Evolutionary conservation across 2,329 filamentous ascomycete species (phyloP), one percentile per base, ranked within the genome.

Genomic region (Hysterium pulicare): DNA sequence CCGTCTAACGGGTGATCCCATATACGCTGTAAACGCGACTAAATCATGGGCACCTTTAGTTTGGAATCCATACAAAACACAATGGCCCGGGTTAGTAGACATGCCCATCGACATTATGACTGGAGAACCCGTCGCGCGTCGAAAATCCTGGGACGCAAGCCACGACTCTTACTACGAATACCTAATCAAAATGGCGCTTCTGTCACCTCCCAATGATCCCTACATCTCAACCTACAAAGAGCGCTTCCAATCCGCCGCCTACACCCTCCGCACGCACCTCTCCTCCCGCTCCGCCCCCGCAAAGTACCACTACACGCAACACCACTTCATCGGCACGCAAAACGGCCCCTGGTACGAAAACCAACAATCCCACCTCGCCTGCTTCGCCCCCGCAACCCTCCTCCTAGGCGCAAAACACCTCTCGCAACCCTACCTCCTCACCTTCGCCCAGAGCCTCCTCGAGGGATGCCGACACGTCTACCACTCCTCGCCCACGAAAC

Each of bases 81-180:
- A 66, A 9, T 69, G 62, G 57, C 49, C 58, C 10, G 71, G 71
- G 3, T 62, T 73, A 47, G 51, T 71, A 13, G 65, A 71, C 34
- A 63, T 58, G 2, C 71, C 70, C 7, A 59, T 72, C 32, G 67
- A 72, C 37, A 72, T 73, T 34, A 51, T 64, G 41, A 72, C 68
- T 7, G 67, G 66, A 8, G 57, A 57, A 17, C 68, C 70, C 4
- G 57, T 67, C 6, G 66, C 61, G 10, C 61, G 59, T 2, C 55
- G 68, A 35, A 57, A 64, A 30, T 67, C 69, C 40, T 72, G 70
- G 68, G 71, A 72, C 32, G 65, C 58, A 4, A 68, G 67, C 1
- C 70, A 73, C 47, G 70, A 71, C 47, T 69, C 66, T 32, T 73
- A 69, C 49, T 68, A 70, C 42, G 64, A 72, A 47, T 67, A 69